Evolutionary conservation across 805 yeast species (phyloP), one percentile per base, ranked within the genome.

Genomic region (Yarrowia porcina): DNA sequence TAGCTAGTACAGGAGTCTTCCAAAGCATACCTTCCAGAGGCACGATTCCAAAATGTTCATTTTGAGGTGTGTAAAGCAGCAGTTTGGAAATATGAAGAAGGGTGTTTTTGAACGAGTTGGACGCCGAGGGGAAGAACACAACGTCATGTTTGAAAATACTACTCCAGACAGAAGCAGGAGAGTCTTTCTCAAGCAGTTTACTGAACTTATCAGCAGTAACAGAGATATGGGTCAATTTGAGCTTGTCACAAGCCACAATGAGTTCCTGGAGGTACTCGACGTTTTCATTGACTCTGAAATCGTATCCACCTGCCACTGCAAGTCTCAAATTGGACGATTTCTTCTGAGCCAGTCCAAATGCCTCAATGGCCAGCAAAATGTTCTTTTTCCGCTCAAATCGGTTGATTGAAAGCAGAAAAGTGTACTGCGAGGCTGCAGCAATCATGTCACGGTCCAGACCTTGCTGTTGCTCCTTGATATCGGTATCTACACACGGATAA

Each of bases 31-130:
- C 92, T 72, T 94, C 99, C 15, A 94, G 79, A 1, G 99, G 99
- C 10, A 94, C 99, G 66, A 94, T 94, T 13, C 99, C 99, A 72
- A 94, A 94, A 75, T 94, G 99, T 73, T 94, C 99, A 69, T 82
- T 82, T 0, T 88, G 80, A 2, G 99, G 99, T 0, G 99, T 94
- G 71, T 94, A 94, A 47, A 92, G 75, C 21, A 94, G 78, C 63
- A 88, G 68, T 50, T 81, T 80, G 1, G 92, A 79, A 10, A 77
- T 73, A 38, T 80, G 72, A 33, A 94, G 75, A 27, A 94, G 78
- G 2, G 80, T 76, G 71, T 79, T 85, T 74, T 90, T 90, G 64
- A 88, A 72, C 1, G 80, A 71, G 1, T 90, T 79, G 41, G 88
- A 80, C 9, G 93, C 83, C 0, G 97, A 90, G 0, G 97, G 96